A percentile compares a stretch with the other conserved stretches of the same genome.
Conservation (phyloP, 2,329 filamentous ascomycete species). For the Orbilia oligospora region DNA sequence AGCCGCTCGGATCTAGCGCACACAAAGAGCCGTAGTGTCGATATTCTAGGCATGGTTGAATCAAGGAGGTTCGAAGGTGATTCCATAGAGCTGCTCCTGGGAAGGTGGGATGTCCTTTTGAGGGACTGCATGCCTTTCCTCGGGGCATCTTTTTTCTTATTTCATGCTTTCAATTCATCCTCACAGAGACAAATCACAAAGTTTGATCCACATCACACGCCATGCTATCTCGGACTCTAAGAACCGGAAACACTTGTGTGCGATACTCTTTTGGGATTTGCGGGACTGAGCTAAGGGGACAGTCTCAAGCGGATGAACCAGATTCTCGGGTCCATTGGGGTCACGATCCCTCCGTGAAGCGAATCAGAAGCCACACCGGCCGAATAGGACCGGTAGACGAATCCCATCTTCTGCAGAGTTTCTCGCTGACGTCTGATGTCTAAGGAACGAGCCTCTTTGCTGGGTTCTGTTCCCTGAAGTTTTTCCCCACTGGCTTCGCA, state of each 20-base stretch:
- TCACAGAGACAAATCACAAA: conserved; percentile 61
- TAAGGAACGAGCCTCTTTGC: conserved; percentile 21
- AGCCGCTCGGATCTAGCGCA: conserved; percentile 45
- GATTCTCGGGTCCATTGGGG: conserved; percentile 61
- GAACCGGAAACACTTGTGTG: conserved; percentile 58
- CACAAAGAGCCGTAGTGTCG: conserved; percentile 47
- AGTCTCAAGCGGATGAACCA: conserved; percentile 59
- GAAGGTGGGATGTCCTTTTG: conserved; percentile 50
- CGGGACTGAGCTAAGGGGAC: conserved; percentile 61
- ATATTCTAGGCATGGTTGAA: conserved; percentile 40
- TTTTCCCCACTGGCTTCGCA: conserved; percentile 18
- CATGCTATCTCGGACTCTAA: conserved; percentile 61
- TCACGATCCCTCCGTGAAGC: conserved; percentile 60
- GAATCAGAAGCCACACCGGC: conserved; percentile 60
- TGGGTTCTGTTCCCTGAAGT: conserved; percentile 12
- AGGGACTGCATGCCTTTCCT: conserved; percentile 42
- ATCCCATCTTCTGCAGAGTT: conserved; percentile 52
- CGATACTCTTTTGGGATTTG: conserved; percentile 61
- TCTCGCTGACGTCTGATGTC: conserved; percentile 14
- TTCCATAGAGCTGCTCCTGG: conserved; percentile 33
- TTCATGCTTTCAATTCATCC: conserved; percentile 58
- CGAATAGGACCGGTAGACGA: conserved; percentile 49
- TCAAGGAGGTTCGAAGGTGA: conserved; percentile 51
- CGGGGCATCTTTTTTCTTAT: conserved; percentile 49
- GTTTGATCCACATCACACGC: conserved; percentile 61